phyloP scores from a whole-genome alignment of 2,329 filamentous ascomycete genomes.

The Lachnellula occidentalis region DNA sequence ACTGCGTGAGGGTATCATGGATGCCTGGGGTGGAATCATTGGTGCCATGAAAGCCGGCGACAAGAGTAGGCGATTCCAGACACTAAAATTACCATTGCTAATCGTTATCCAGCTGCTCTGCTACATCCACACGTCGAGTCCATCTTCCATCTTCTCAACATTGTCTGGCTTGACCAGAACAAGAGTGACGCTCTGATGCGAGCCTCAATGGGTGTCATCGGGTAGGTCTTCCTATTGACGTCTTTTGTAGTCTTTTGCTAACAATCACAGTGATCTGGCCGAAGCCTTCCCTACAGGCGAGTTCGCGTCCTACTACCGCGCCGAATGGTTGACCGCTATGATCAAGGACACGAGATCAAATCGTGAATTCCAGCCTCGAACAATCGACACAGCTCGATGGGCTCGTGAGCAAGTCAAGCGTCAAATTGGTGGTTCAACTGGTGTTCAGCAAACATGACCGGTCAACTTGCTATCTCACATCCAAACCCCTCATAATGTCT shows the following conservation, averaged over 20 bases:
- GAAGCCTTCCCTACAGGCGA: constrained; percentile 91
- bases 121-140: constrained; percentile 74
- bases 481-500: constrained; percentile 24
- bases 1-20: constrained; percentile 94
- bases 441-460: constrained; percentile 30
- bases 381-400: constrained; percentile 93
- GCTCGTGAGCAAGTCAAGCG: constrained; percentile 96
- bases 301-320: constrained; percentile 75
- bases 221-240: constrained; percentile 50
- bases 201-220: constrained; percentile 95
- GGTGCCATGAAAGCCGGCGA: constrained; percentile 81
- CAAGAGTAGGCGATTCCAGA: constrained; percentile 55
- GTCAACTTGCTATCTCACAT: constrained; percentile 5
- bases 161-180: constrained; percentile 75
- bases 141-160: constrained; percentile 82
- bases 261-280: constrained; percentile 68
- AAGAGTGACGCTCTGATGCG: constrained; percentile 88
- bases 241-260: constrained; percentile 8
- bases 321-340: constrained; percentile 84
- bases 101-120: constrained; percentile 49
- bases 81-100: constrained; percentile 21
- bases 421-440: constrained; percentile 55
- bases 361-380: constrained; percentile 78
- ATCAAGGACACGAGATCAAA: constrained; percentile 90
- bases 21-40: constrained; percentile 97